phyloP scores from a whole-genome alignment of 176 grass and related monocot species.

The Typha latifolia region DNA sequence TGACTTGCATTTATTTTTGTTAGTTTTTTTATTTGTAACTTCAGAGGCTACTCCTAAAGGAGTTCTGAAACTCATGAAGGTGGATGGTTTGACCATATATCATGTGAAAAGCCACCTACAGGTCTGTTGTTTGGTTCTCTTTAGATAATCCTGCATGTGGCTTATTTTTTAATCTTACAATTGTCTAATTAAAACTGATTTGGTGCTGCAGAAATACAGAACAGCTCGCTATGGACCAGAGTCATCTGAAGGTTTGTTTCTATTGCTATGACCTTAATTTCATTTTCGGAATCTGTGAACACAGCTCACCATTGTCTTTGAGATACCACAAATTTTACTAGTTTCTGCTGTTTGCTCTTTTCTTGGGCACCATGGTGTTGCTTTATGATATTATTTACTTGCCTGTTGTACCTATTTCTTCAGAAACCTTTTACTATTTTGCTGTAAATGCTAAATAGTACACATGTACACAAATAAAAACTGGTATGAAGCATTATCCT shows the following conservation, averaged over 20 bases:
- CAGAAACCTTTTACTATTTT: background rate
- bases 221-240: conserved; percentile 71
- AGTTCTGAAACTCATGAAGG: conserved; percentile 84
- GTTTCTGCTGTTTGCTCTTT: background rate
- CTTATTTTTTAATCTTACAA: conserved; percentile 6
- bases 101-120: conserved; percentile 98
- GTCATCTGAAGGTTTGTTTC: conserved; percentile 57
- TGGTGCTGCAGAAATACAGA: conserved; percentile 73
- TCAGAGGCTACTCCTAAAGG: conserved; percentile 96
- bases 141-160: conserved; percentile 15
- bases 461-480: background rate
- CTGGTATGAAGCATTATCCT: background rate
- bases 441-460: background rate
- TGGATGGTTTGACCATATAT: conserved; percentile 90
- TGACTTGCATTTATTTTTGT: background rate
- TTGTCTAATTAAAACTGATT: conserved; percentile 17
- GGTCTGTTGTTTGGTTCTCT: conserved; percentile 36
- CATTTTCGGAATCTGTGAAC: conserved; percentile 4
- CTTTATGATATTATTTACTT: background rate
- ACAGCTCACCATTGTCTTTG: conserved; percentile 8
- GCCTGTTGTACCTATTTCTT: background rate
- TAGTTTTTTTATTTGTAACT: conserved; percentile 11
- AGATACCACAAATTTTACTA: background rate
- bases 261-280: conserved; percentile 8
- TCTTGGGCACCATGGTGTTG: background rate